Percentiles rank a stretch among this genome's conserved stretches.
Evolutionary conservation across 2,329 filamentous ascomycete species (phyloP).

Genomic region (Claviceps humidiphila): DNA sequence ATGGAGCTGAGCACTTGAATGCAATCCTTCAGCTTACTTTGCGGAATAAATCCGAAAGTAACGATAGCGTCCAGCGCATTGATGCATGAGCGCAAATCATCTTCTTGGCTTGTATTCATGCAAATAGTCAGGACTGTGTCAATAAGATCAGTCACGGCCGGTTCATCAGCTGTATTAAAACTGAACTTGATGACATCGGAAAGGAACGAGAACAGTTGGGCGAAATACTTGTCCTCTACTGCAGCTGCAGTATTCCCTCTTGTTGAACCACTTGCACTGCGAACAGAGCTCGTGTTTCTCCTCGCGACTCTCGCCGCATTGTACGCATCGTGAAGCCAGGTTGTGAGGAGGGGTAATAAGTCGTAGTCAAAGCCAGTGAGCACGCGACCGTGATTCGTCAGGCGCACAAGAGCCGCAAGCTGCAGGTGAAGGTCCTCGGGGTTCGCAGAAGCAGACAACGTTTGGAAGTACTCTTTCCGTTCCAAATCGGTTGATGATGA

Average conservation of each 20-base stretch:
- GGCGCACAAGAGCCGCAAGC: constrained; percentile 46
- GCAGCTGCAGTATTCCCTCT: constrained; percentile 24
- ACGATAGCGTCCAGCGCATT: constrained; percentile 56
- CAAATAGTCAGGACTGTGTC: constrained; percentile 52
- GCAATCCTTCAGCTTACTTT: constrained; percentile 47
- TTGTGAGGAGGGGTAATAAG: constrained; percentile 46
- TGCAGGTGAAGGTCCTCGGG: constrained; percentile 54
- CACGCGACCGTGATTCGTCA: constrained; percentile 48
- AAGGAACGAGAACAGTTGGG: constrained; percentile 51
- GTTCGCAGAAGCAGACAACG: constrained; percentile 41
- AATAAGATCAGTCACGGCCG: constrained; percentile 47
- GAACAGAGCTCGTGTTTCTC: constrained; percentile 26
- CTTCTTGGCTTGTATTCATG: constrained; percentile 48
- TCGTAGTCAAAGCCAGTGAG: constrained; percentile 56
- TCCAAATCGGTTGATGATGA: constrained; percentile 51
- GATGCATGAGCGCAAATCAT: constrained; percentile 55
- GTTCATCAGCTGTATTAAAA: constrained; percentile 52
- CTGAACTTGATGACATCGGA: constrained; percentile 64
- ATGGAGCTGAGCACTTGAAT: constrained; percentile 61
- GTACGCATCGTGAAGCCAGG: constrained; percentile 46
- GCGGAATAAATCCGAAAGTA: constrained; percentile 58
- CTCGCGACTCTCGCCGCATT: constrained; percentile 37
- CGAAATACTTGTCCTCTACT: constrained; percentile 48
- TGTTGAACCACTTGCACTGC: constrained; percentile 22
- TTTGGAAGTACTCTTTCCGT: constrained; percentile 51